phyloP scores from a whole-genome alignment of 139 green algal species.

The Chlorella vulgaris region DNA sequence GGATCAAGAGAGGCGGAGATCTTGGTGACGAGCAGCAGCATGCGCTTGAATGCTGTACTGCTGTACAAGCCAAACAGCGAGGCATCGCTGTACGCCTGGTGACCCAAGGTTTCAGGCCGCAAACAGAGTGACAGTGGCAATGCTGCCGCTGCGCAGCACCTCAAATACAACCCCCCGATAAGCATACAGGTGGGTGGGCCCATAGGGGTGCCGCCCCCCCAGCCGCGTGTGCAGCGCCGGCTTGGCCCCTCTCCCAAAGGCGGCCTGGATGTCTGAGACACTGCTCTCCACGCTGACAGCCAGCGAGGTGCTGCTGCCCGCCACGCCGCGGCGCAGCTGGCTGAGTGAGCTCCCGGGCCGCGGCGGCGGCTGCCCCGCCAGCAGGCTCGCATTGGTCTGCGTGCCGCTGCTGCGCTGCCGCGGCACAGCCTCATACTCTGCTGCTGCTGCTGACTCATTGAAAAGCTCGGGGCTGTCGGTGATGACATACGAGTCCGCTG shows the following conservation, averaged over 20 bases:
- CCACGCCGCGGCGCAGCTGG: not conserved
- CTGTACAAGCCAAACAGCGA: too few relatives aligned
- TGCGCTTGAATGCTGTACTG: too few relatives aligned
- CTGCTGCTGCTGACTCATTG: not conserved
- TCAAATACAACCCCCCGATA: conserved; percentile 64
- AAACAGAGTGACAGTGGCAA: conserved; percentile 59
- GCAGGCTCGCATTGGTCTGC: conserved; percentile 24
- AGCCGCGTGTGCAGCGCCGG: conserved; percentile 56
- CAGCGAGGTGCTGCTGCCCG: too few relatives aligned
- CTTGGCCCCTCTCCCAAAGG: conserved; percentile 42
- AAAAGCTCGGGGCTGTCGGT: not conserved
- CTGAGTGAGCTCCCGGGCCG: too few relatives aligned
- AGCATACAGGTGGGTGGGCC: conserved; percentile 59
- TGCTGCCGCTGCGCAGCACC: conserved; percentile 43
- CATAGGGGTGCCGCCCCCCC: conserved; percentile 49
- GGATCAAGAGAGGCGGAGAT: too few relatives aligned
- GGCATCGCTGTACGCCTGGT: too few relatives aligned
- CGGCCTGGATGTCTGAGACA: conserved; percentile 30
- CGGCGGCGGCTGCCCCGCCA: not conserved
- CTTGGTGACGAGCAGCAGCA: too few relatives aligned
- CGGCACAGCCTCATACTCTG: conserved; percentile 33
- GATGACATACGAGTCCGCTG: conserved; percentile 3
- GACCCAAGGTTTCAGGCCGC: not conserved
- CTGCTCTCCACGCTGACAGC: conserved; percentile 32
- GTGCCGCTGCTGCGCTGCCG: conserved; percentile 34